These are phyloP conservation scores for Striga asiatica DNA, from an alignment of 257 asterid genomes.

Conservation along the genomic window DNA sequence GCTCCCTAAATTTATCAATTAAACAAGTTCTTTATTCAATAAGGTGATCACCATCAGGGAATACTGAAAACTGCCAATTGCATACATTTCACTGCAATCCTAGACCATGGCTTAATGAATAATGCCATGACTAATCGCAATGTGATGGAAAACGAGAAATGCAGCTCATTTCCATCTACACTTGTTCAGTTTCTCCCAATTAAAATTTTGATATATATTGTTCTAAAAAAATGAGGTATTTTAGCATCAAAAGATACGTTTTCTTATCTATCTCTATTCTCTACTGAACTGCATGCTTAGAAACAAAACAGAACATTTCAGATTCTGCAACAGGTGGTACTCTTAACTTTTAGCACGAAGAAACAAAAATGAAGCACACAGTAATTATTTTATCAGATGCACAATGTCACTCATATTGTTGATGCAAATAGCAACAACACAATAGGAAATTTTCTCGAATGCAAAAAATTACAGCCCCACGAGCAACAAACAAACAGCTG, in stretches of 20 bases:
- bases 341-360: background rate
- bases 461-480: background rate
- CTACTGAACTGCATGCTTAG: background rate
- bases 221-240: too few species aligned
- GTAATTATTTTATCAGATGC: too few species aligned
- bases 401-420: too few species aligned
- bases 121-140: background rate
- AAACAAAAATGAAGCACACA: background rate
- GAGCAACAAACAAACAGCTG: background rate
- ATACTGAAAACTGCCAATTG: background rate
- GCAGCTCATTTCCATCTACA: background rate
- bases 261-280: background rate
- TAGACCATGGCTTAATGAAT: background rate
- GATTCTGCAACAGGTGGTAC: background rate
- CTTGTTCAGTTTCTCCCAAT: background rate
- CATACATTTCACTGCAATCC: background rate
- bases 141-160: background rate
- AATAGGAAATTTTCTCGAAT: background rate
- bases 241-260: background rate
- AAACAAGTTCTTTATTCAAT: background rate
- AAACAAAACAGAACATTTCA: background rate
- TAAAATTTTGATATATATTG: background rate
- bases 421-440: too few species aligned
- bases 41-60: background rate
- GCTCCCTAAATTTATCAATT: background rate